Base-by-base conservation (phyloP, 2,329 filamentous ascomycete genomes). In the Bipolaris bicolor region DNA sequence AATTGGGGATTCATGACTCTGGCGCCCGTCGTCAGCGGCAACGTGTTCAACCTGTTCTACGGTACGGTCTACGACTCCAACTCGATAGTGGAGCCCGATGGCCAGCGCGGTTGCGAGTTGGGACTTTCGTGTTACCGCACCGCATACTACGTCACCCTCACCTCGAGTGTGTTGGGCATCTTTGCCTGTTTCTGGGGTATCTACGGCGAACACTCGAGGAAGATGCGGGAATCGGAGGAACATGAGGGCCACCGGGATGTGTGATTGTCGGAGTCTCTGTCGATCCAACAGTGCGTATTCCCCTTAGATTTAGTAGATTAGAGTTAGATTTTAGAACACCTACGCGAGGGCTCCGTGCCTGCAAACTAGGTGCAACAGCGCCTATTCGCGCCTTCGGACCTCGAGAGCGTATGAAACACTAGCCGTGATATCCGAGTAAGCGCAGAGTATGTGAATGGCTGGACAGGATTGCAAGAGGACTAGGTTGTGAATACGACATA, bases 1-100 rank as follows among this genome's bases (percentile, higher is more conserved):
- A 99, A 98, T 71, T 99, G 95, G 94, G 95, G 95, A 13, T 89
- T 90, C 67, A 96, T 99, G 88, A 97, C 92, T 0, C 81, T 97
- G 46, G 89, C 91, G 2, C 93, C 94, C 0, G 91, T 97, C 2
- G 77, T 97, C 26, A 92, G 89, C 7, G 93, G 92, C 48, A 96
- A 98, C 68, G 76, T 97, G 20, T 98, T 96, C 82, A 99, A 98
- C 73, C 79, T 97, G 1, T 87, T 95, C 56, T 99, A 98, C 73
- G 95, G 95, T 47, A 79, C 68, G 1, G 87, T 97, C 0, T 96
- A 92, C 66, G 95, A 99, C 73, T 79, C 80, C 7, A 92, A 97
- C 75, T 93, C 89, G 20, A 78, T 88, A 33, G 79, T 91, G 9
- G 83, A 86, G 18, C 82, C 84, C 0, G 84, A 86, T 40, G 92